A percentile compares a stretch with the other conserved stretches of the same genome.
These are phyloP conservation scores for Cinnamomum micranthum DNA, from an alignment of 164 flowering plant species.

Conservation along the genomic window DNA sequence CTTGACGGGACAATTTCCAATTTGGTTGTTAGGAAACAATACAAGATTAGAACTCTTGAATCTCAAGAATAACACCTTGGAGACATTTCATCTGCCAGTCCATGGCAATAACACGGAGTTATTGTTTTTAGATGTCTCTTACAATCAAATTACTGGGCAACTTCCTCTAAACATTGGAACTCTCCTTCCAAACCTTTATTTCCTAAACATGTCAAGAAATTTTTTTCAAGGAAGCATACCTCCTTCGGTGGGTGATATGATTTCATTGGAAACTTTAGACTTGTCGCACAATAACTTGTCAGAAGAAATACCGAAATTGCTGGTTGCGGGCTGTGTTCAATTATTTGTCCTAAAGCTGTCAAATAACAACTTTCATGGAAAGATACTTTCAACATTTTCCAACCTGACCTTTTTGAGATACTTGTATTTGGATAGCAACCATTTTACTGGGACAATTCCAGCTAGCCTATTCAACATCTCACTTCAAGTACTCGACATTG, in stretches of 20 bases:
- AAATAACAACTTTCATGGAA: slow-evolving; percentile 5
- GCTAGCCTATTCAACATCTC: neutral
- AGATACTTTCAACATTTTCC: neutral
- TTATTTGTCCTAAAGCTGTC: neutral
- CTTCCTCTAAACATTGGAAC: neutral
- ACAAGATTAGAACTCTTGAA: neutral
- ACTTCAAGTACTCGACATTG: too few species aligned
- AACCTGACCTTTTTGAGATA: neutral
- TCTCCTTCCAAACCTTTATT: neutral
- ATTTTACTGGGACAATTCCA: neutral
- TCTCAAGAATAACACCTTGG: neutral
- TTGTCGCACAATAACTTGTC: slow-evolving; percentile 3
- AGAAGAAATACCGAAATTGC: neutral
- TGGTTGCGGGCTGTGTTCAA: neutral
- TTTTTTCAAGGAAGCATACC: neutral
- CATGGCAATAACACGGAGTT: neutral
- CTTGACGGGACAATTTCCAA: neutral
- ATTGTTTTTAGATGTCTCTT: neutral
- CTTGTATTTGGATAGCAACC: neutral
- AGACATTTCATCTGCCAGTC: neutral
- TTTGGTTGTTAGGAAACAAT: slow-evolving; percentile 8
- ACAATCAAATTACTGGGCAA: neutral
- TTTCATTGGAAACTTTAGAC: neutral
- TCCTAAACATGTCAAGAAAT: neutral
- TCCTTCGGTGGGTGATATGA: neutral